Percentiles rank a stretch among this genome's conserved stretches.
phyloP scores from a whole-genome alignment of 495 filamentous ascomycete genomes.

The Eremomyces bilateralis region DNA sequence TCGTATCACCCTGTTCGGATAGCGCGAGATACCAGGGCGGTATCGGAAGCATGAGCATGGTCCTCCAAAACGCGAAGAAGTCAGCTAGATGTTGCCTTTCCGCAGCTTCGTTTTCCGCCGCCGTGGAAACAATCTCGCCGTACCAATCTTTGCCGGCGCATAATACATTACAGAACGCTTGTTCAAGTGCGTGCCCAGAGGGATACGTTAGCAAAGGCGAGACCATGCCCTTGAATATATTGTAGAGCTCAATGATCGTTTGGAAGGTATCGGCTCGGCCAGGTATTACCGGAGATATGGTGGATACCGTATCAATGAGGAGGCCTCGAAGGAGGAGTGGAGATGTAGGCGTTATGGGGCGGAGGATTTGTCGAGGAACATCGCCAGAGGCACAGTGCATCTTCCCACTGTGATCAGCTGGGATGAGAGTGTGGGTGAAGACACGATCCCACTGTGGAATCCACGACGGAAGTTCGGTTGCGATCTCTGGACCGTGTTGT shows the following conservation, averaged over 20 bases:
- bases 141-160: slow-evolving; percentile 4
- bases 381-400: not conserved
- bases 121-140: slow-evolving; percentile 1
- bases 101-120: slow-evolving; percentile 1
- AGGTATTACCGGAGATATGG: slow-evolving; percentile 1
- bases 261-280: not conserved
- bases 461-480: slow-evolving; percentile 6
- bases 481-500: not conserved
- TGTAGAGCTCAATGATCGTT: too few species aligned
- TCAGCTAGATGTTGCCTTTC: not conserved
- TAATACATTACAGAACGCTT: not conserved
- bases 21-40: not conserved
- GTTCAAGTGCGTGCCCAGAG: not conserved
- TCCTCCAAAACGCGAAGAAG: slow-evolving; percentile 1
- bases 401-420: slow-evolving; percentile 2
- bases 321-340: not conserved
- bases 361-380: not conserved
- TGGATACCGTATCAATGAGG: not conserved
- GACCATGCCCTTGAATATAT: not conserved
- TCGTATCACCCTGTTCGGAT: not conserved
- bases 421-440: not conserved
- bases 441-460: slow-evolving; percentile 3
- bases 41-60: too few species aligned
- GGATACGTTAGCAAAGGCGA: not conserved
- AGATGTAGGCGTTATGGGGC: not conserved